Conservation (phyloP, 306 rosid genomes). For the Cajanus cajan region DNA sequence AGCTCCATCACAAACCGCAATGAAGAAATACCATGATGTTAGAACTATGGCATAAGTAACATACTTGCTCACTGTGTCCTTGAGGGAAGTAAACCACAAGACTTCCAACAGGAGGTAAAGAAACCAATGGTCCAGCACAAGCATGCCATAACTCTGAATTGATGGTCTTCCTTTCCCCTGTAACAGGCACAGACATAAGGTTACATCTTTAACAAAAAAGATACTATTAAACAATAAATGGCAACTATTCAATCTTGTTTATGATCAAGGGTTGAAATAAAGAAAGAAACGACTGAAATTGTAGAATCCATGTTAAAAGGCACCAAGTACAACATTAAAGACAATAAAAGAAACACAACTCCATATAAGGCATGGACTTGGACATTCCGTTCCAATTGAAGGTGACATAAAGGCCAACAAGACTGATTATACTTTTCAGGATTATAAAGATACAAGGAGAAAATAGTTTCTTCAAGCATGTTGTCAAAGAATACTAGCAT, state of each 20-base stretch:
- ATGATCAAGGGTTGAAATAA: background rate
- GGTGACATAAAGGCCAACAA: background rate
- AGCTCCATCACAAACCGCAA: conserved; percentile 26
- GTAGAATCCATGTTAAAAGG: background rate
- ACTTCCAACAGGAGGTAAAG: conserved; percentile 90
- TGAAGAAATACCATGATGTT: conserved; percentile 12
- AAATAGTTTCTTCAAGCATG: background rate
- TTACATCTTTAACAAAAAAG: conserved; percentile 13
- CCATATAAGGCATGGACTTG: too few species aligned
- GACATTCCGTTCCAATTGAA: background rate
- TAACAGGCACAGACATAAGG: conserved; percentile 34
- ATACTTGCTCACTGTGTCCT: conserved; percentile 97
- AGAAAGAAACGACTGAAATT: background rate
- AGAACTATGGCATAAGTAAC: conserved; percentile 13
- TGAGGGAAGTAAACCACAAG: conserved; percentile 95
- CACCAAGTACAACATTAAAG: background rate
- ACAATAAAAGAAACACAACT: background rate
- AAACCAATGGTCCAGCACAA: conserved; percentile 97
- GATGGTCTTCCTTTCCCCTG: conserved; percentile 80
- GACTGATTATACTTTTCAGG: background rate
- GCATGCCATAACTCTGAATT: conserved; percentile 99
- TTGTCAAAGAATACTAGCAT: background rate
- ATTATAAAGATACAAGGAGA: background rate
- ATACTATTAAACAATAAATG: background rate
- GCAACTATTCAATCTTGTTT: background rate